phyloP scores from a whole-genome alignment of 768 basidiomycete species.

The Serendipita indica region DNA sequence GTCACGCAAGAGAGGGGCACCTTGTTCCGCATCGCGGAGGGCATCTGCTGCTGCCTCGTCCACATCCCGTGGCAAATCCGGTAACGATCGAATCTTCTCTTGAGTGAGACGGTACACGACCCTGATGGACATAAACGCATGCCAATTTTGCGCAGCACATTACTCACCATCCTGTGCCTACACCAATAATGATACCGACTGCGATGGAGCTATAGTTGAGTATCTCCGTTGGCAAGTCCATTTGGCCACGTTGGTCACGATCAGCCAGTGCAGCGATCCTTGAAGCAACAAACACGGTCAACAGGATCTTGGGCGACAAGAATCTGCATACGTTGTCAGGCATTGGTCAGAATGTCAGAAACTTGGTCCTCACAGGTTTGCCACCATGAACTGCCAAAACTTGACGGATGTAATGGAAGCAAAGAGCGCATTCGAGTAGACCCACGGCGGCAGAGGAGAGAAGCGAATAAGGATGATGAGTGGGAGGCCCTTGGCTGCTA shows the following conservation, averaged over 20 bases:
- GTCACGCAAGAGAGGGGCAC: slow-evolving; percentile 36
- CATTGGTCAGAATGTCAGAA: neutral
- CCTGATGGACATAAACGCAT: slow-evolving; percentile 26
- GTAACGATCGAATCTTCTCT: slow-evolving; percentile 41
- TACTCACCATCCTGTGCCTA: slow-evolving; percentile 53
- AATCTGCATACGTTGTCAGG: slow-evolving; percentile 19
- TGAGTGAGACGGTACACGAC: slow-evolving; percentile 50
- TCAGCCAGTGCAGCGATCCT: slow-evolving; percentile 61
- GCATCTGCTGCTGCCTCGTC: slow-evolving; percentile 45
- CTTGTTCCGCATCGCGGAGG: slow-evolving; percentile 45
- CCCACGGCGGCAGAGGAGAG: slow-evolving; percentile 77
- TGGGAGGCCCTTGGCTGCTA: slow-evolving; percentile 68
- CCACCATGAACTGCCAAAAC: slow-evolving; percentile 59
- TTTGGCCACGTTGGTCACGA: slow-evolving; percentile 51
- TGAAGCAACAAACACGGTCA: slow-evolving; percentile 68
- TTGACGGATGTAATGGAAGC: slow-evolving; percentile 58
- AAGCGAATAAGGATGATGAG: slow-evolving; percentile 68
- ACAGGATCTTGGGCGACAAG: slow-evolving; percentile 51
- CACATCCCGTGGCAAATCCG: slow-evolving; percentile 32
- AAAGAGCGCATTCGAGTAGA: slow-evolving; percentile 59
- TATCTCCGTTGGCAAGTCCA: slow-evolving; percentile 63
- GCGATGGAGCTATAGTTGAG: slow-evolving; percentile 46
- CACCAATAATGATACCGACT: slow-evolving; percentile 41
- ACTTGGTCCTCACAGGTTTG: slow-evolving; percentile 19
- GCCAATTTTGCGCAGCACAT: neutral